A percentile compares a stretch with the other conserved stretches of the same genome.
phyloP scores from a whole-genome alignment of 2,329 filamentous ascomycete species.

The Elsinoe fawcettii region DNA sequence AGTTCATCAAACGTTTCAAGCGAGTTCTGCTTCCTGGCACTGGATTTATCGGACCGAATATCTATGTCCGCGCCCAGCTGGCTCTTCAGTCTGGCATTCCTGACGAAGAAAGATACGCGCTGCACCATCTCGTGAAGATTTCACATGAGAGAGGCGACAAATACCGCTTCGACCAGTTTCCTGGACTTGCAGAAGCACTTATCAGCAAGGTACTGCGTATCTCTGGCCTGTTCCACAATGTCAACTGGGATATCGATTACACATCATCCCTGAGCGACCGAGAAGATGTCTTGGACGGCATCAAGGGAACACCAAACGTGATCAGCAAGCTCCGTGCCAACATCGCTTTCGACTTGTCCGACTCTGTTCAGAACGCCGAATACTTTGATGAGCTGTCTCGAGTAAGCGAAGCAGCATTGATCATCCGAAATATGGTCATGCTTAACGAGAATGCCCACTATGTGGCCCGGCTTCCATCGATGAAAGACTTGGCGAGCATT shows the following conservation, averaged over 20 bases:
- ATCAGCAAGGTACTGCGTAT: conserved; percentile 77
- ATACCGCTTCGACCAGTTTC: conserved; percentile 89
- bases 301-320: conserved; percentile 61
- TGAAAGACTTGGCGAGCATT: conserved; percentile 78
- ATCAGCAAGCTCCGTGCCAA: conserved; percentile 63
- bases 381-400: conserved; percentile 65
- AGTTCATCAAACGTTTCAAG: conserved; percentile 39
- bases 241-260: conserved; percentile 75
- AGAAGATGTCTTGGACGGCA: conserved; percentile 53
- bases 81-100: conserved; percentile 71
- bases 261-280: conserved; percentile 41
- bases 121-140: conserved; percentile 91
- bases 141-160: conserved; percentile 92
- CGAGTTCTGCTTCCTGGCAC: conserved; percentile 57
- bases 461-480: conserved; percentile 63
- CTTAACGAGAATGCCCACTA: conserved; percentile 80
- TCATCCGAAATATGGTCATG: conserved; percentile 94
- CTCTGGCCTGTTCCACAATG: conserved; percentile 69
- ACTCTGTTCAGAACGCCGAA: conserved; percentile 61
- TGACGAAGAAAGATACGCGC: conserved; percentile 81
- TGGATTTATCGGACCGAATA: conserved; percentile 66
- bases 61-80: conserved; percentile 81
- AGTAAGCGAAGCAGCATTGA: conserved; percentile 77
- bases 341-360: conserved; percentile 50
- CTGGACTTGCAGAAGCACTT: conserved; percentile 77